Percentiles rank a stretch among this genome's conserved stretches.
phyloP scores from a whole-genome alignment of 2,329 filamentous ascomycete species.

The Fusarium caatingaense region DNA sequence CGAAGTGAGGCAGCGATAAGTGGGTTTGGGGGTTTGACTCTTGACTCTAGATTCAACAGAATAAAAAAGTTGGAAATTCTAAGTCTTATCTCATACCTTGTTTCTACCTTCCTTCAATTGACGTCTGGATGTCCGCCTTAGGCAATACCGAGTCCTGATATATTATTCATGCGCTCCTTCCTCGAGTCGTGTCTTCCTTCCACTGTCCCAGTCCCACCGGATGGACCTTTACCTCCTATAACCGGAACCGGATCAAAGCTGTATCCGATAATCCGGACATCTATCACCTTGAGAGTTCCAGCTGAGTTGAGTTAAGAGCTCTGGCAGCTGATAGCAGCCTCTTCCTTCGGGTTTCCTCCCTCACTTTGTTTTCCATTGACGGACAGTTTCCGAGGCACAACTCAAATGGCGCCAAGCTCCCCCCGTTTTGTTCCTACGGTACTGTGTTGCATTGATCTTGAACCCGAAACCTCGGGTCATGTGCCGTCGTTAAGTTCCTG shows the following conservation, averaged over 20 bases:
- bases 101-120: constrained; percentile 4
- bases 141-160: constrained; percentile 4
- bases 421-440: constrained; percentile 4
- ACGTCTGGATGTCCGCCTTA: neutral
- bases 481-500: constrained; percentile 18
- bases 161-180: constrained; percentile 8
- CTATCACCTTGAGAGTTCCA: neutral
- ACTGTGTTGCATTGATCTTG: neutral
- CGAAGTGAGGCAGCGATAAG: constrained; percentile 20
- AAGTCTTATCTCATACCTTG: neutral
- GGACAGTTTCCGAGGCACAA: constrained; percentile 33
- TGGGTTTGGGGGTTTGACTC: constrained; percentile 27
- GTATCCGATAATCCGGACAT: constrained; percentile 22
- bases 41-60: neutral
- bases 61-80: constrained; percentile 4
- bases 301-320: neutral
- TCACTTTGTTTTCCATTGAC: constrained; percentile 4
- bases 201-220: neutral
- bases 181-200: neutral
- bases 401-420: constrained; percentile 26
- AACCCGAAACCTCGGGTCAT: constrained; percentile 30
- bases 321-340: neutral
- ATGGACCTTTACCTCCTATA: neutral
- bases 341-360: neutral
- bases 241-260: constrained; percentile 33